Percentiles rank a stretch among this genome's conserved stretches.
These are phyloP conservation scores for Lodderomyces margitis DNA, from an alignment of 1,139 yeast genomes.

Conservation along the genomic window DNA sequence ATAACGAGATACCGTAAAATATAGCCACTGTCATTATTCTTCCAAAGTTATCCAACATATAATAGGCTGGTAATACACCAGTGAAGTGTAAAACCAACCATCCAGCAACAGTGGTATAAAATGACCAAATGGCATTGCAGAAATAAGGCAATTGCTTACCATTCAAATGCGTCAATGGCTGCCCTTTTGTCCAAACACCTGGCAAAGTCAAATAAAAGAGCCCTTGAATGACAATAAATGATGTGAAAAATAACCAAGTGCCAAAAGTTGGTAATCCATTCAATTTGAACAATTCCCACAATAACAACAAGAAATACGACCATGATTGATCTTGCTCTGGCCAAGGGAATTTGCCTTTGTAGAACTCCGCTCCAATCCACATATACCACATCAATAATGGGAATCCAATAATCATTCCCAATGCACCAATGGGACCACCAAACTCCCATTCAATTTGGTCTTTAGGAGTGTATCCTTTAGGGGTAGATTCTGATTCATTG, in stretches of 20 bases:
- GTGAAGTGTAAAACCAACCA: constrained; percentile 66
- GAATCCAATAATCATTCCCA: constrained; percentile 91
- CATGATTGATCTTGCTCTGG: constrained; percentile 64
- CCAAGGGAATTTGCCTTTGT: constrained; percentile 68
- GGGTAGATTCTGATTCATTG: constrained; percentile 7
- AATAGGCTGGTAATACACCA: constrained; percentile 69
- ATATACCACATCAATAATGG: constrained; percentile 94
- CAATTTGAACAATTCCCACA: constrained; percentile 45
- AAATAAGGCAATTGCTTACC: constrained; percentile 82
- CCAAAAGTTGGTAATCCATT: constrained; percentile 68
- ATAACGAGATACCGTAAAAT: constrained; percentile 65
- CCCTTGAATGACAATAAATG: constrained; percentile 70
- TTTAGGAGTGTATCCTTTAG: constrained; percentile 33
- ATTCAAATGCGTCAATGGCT: constrained; percentile 78
- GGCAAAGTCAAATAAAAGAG: constrained; percentile 83
- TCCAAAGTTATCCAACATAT: constrained; percentile 78
- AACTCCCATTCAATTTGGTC: constrained; percentile 71
- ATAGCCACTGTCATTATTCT: constrained; percentile 92
- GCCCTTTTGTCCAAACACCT: constrained; percentile 94
- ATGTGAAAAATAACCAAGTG: constrained; percentile 69
- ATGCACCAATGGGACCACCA: constrained; percentile 91
- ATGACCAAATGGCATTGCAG: constrained; percentile 87
- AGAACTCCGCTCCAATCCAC: constrained; percentile 88
- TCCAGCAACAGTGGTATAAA: constrained; percentile 64
- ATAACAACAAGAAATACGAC: constrained; percentile 47